A percentile compares a stretch with the other conserved stretches of the same genome.
These are phyloP conservation scores for Nymphaea thermarum DNA, from an alignment of 164 flowering plant species.

Conservation along the genomic window DNA sequence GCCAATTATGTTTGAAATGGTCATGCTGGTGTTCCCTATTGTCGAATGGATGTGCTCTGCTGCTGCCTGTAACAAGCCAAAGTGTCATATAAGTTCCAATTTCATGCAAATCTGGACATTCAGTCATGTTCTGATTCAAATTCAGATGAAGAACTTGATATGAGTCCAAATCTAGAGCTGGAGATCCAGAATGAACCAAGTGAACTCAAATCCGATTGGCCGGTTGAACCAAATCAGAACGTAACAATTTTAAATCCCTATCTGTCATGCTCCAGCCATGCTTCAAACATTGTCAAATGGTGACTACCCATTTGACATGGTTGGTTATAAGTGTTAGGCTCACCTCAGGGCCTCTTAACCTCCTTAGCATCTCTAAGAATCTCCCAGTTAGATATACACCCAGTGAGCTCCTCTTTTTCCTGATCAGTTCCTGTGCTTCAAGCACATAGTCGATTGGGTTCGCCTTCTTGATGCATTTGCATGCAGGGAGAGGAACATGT, in stretches of 20 bases:
- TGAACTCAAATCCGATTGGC: too few relatives aligned
- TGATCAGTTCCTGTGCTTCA: slow-evolving; percentile 19
- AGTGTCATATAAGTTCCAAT: too few relatives aligned
- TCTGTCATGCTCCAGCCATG: too few relatives aligned
- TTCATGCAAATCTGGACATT: too few relatives aligned
- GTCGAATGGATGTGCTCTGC: slow-evolving; percentile 19
- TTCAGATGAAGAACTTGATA: too few relatives aligned
- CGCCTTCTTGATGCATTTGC: not conserved
- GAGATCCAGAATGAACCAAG: too few relatives aligned
- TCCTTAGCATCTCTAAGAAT: slow-evolving; percentile 24
- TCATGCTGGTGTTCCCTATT: slow-evolving; percentile 30
- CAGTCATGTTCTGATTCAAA: too few relatives aligned
- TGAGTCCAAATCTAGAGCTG: too few relatives aligned
- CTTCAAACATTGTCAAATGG: too few relatives aligned
- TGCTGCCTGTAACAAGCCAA: slow-evolving; percentile 12
- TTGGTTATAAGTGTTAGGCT: not conserved
- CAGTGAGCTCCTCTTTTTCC: slow-evolving; percentile 23
- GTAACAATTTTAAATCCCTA: too few relatives aligned
- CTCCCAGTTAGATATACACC: slow-evolving; percentile 29
- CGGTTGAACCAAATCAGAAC: too few relatives aligned
- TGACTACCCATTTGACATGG: too few relatives aligned
- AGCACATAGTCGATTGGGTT: slow-evolving; percentile 28
- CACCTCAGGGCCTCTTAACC: slow-evolving; percentile 38
- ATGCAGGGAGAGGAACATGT: slow-evolving; percentile 12
- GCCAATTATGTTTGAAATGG: slow-evolving; percentile 32